These are phyloP conservation scores for Cladophialophora chaetospira DNA, from an alignment of 2,329 filamentous ascomycete genomes.

Conservation along the genomic window DNA sequence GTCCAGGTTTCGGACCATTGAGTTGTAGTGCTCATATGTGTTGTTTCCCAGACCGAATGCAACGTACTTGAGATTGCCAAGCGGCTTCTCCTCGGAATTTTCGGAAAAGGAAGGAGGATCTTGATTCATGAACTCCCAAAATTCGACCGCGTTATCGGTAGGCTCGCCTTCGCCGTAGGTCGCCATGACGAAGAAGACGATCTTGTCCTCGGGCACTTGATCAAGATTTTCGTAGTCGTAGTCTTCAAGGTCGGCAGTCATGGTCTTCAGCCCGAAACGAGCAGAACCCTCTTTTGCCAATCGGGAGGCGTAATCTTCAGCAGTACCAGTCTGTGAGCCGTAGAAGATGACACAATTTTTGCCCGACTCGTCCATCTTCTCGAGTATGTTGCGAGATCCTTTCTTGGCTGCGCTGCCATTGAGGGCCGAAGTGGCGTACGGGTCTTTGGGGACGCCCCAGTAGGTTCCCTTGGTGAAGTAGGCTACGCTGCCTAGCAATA, in stretches of 20 bases:
- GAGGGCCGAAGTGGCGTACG: constrained; percentile 76
- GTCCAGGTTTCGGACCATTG: constrained; percentile 92
- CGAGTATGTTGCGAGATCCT: constrained; percentile 84
- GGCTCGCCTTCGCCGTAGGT: constrained; percentile 98
- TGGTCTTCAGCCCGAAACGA: constrained; percentile 92
- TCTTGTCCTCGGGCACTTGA: constrained; percentile 81
- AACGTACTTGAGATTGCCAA: constrained; percentile 86
- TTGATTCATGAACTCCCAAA: constrained; percentile 90
- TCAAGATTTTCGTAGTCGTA: constrained; percentile 97
- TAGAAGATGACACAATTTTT: constrained; percentile 99
- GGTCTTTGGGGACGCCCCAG: constrained; percentile 86
- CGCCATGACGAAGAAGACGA: constrained; percentile 92
- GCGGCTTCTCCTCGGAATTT: constrained; percentile 60
- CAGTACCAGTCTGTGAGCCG: constrained; percentile 96
- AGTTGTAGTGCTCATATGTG: constrained; percentile 99
- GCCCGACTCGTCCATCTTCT: constrained; percentile 92
- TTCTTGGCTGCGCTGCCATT: constrained; percentile 71
- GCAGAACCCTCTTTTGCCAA: constrained; percentile 97
- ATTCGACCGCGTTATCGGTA: constrained; percentile 97
- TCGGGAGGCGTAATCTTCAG: constrained; percentile 95
- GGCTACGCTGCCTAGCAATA: constrained; percentile 83
- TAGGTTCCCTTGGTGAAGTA: constrained; percentile 98
- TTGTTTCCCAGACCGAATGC: constrained; percentile 97
- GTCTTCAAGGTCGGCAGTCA: constrained; percentile 97
- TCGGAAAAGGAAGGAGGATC: constrained; percentile 81